phyloP scores from a whole-genome alignment of 768 basidiomycete genomes.

The Termitomyces heimii region DNA sequence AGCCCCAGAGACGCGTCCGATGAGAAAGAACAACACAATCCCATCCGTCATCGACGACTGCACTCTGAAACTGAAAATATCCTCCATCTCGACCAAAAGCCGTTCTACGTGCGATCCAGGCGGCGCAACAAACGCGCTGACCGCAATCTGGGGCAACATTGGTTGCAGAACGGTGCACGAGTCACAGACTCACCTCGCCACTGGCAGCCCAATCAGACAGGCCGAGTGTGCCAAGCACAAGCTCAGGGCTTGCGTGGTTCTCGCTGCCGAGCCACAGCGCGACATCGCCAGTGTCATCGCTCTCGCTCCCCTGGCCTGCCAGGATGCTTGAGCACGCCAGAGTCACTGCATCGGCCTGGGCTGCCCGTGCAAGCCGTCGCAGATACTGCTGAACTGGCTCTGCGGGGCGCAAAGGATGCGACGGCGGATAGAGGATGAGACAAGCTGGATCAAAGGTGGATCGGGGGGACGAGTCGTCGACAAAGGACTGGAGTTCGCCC shows the following conservation, averaged over 20 bases:
- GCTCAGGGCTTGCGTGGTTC: conserved; percentile 18
- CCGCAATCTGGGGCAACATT: conserved; percentile 1
- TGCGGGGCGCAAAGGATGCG: not conserved
- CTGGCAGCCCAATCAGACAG: conserved; percentile 17
- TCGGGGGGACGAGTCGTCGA: conserved; percentile 1
- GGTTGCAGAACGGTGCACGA: conserved; percentile 5
- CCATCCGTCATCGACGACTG: conserved; percentile 12
- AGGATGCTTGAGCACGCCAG: conserved; percentile 46
- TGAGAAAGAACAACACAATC: conserved; percentile 29
- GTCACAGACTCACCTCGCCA: conserved; percentile 10
- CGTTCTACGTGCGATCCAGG: conserved; percentile 4
- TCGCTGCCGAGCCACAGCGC: conserved; percentile 47
- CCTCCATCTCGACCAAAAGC: conserved; percentile 10
- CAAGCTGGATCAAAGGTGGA: conserved; percentile 10
- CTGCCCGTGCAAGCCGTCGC: conserved; percentile 28
- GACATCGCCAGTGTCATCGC: conserved; percentile 50
- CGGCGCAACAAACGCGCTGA: not conserved
- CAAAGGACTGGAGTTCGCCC: conserved; percentile 10
- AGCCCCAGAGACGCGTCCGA: conserved; percentile 22
- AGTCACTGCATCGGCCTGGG: conserved; percentile 32
- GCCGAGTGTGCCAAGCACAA: conserved; percentile 28
- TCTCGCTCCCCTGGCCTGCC: conserved; percentile 47
- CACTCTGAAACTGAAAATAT: conserved; percentile 23
- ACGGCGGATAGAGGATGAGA: conserved; percentile 17
- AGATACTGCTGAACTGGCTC: conserved; percentile 16